Conservation (phyloP, 805 yeast species). For the Pichia eremophila region DNA sequence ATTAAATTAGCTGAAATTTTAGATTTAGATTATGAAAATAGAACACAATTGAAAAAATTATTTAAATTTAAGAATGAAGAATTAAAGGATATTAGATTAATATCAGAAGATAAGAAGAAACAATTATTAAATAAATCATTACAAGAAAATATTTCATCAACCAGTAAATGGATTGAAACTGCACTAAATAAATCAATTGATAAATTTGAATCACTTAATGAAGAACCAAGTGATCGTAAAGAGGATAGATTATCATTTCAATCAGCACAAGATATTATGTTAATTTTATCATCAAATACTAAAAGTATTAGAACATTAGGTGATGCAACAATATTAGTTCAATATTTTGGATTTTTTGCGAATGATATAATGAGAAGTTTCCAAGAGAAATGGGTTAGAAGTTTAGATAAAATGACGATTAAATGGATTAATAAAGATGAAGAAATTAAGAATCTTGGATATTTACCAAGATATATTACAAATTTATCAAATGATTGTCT, state of each 20-base stretch:
- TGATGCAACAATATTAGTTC: constrained; percentile 20
- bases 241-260: constrained; percentile 22
- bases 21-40: constrained; percentile 66
- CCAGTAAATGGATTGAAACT: constrained; percentile 77
- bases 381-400: constrained; percentile 15
- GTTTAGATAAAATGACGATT: constrained; percentile 12
- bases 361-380: constrained; percentile 15
- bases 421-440: constrained; percentile 6
- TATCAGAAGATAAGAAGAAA: constrained; percentile 55
- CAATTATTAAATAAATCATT: constrained; percentile 70
- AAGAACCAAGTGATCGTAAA: constrained; percentile 48
- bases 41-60: constrained; percentile 38
- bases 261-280: constrained; percentile 19
- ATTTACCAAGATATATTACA: constrained; percentile 24
- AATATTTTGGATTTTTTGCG: constrained; percentile 18
- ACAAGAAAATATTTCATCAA: constrained; percentile 54
- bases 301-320: constrained; percentile 32
- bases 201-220: constrained; percentile 52
- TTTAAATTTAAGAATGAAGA: constrained; percentile 40
- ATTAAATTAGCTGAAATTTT: constrained; percentile 62
- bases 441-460: constrained; percentile 13
- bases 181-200: constrained; percentile 26
- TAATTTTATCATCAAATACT: constrained; percentile 20
- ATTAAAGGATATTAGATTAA: constrained; percentile 41
- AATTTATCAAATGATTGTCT: constrained; percentile 25